These are phyloP conservation scores for Pleurotus platypus DNA, from an alignment of 768 basidiomycete species.

Conservation along the genomic window DNA sequence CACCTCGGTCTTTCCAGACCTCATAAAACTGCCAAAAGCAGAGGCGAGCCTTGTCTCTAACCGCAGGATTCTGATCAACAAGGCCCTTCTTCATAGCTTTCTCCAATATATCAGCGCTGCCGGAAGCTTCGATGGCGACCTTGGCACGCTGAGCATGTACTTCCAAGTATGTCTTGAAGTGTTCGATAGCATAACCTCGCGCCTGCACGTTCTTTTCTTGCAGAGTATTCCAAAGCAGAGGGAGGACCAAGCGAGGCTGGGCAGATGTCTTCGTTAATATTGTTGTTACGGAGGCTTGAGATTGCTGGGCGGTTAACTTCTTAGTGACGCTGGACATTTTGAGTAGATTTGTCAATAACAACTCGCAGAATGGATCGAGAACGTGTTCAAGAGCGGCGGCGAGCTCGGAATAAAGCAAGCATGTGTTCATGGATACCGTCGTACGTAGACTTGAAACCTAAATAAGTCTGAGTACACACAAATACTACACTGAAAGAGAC, in stretches of 20 bases:
- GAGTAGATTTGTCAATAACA: constrained; percentile 69
- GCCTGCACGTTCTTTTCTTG: constrained; percentile 83
- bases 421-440: constrained; percentile 79
- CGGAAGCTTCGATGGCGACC: constrained; percentile 62
- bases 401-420: constrained; percentile 74
- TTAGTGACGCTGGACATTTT: constrained; percentile 91
- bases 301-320: constrained; percentile 83
- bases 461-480: constrained; percentile 2
- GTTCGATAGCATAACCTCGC: constrained; percentile 60
- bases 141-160: constrained; percentile 65
- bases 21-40: constrained; percentile 79
- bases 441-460: constrained; percentile 89
- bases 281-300: constrained; percentile 67
- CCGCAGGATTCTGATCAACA: constrained; percentile 74
- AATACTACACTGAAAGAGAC: neutral
- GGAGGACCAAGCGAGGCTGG: constrained; percentile 65
- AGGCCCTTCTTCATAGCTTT: constrained; percentile 71
- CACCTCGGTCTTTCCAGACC: constrained; percentile 74
- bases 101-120: constrained; percentile 70
- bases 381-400: constrained; percentile 57
- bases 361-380: constrained; percentile 81
- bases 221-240: constrained; percentile 62
- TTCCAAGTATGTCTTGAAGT: constrained; percentile 75
- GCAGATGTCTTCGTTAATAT: constrained; percentile 69
- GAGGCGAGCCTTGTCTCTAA: constrained; percentile 67